Conservation (phyloP, 2,329 filamentous ascomycete species). For the Epichloe amarillans region DNA sequence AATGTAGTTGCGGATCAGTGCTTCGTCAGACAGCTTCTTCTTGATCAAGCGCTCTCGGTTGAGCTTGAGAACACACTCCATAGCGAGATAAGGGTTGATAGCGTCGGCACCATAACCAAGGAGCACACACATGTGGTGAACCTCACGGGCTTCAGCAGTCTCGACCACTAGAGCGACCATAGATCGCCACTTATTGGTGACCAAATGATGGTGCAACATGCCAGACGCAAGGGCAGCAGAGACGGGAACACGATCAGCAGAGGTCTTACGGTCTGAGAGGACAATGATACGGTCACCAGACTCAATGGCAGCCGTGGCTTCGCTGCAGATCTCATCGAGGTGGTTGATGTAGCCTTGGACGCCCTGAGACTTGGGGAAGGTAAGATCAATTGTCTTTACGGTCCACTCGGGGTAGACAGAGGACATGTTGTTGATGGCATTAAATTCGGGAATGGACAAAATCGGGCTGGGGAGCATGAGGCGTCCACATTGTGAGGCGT, state of each 20-base stretch:
- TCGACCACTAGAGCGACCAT: constrained; percentile 78
- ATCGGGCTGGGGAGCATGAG: constrained; percentile 80
- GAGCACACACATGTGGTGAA: constrained; percentile 98
- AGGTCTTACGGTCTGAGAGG: constrained; percentile 78
- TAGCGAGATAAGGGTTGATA: constrained; percentile 85
- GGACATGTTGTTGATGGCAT: constrained; percentile 67
- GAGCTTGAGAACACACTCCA: constrained; percentile 95
- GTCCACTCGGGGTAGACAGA: constrained; percentile 66
- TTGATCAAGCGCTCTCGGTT: constrained; percentile 86
- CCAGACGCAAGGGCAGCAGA: constrained; percentile 80
- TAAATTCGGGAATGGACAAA: constrained; percentile 81
- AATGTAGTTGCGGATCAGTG: constrained; percentile 90
- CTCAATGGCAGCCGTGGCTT: constrained; percentile 72
- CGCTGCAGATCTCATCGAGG: constrained; percentile 77
- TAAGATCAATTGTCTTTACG: constrained; percentile 82
- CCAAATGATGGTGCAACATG: constrained; percentile 90
- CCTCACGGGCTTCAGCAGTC: constrained; percentile 89
- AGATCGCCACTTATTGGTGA: constrained; percentile 91
- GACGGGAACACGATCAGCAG: constrained; percentile 67
- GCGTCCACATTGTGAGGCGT: constrained; percentile 74
- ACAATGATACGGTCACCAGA: constrained; percentile 75
- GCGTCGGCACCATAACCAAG: constrained; percentile 91
- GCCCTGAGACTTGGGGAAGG: constrained; percentile 77
- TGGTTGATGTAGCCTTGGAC: constrained; percentile 74
- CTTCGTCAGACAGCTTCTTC: constrained; percentile 71